Evolutionary conservation across 306 rosid genomes (phyloP), one percentile per base, ranked within the genome.

Genomic region (Ormosia emarginata): DNA sequence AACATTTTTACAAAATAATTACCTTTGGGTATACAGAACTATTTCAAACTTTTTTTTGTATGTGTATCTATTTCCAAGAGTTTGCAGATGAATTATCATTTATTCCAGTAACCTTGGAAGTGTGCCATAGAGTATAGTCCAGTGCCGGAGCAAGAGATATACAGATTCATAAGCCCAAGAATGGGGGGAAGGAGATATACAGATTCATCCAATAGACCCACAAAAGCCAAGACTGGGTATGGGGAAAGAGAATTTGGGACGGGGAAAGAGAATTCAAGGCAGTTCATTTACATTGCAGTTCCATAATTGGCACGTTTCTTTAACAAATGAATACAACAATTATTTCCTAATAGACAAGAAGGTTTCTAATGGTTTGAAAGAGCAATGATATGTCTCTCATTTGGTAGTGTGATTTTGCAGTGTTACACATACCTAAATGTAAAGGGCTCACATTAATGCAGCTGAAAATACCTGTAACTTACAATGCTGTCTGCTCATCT

Each of bases 281-380:
- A 75, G 11, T 58, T 83, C 49, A 59, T 71, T 36, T 74, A 82
- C 76, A 79, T n/a, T 62, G 47, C 67, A 69, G 67, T 57, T 17
- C 15, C 59, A 58, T 49, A 40, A 49, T 39, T 68, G 33, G 24
- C 77, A 68, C 30, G 10, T 59, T 74, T 75, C 81, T 49, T 41
- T 63, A 55, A 52, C 65, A 40, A 79, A 66, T 65, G 78, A 82
- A 43, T 49, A 55, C 50, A 84, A 74, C 64, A 56, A 63, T 29
- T n/a, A 82, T 10, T 63, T 68, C 85, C 72, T 15, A 78, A 32
- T 32, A 40, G 13, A 61, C 39, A 63, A 71, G 2, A 75, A 74
- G 44, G 66, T 53, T 40, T 29, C 71, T 41, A 83, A 71, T 78
- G 69, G 70, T 33, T 83, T 41, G n/a, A 44, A 77, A 62, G 30